Base-by-base conservation (phyloP, 2,329 filamentous ascomycete species). In the Trichoderma atroviride region DNA sequence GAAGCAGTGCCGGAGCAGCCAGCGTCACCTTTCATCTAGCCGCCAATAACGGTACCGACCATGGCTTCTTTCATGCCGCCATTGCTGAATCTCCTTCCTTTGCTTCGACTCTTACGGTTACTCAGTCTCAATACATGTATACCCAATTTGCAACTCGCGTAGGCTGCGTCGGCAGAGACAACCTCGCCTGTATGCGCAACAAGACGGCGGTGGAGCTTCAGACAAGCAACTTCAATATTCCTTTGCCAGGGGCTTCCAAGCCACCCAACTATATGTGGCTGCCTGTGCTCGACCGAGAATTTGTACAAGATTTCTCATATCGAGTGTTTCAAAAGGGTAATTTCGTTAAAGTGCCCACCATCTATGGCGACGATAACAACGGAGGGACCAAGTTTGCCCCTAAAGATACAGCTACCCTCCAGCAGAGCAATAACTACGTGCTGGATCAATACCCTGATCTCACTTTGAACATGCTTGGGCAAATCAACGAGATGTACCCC, bases 1-100 rank as follows among this genome's bases (percentile, higher is more conserved):
- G 92, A 11, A 87, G 85, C 71, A 91, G 88, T 65, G 91, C 91
- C 2, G 91, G 91, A 3, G 91, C 84, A 4, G 87, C 84, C 1
- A 89, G 88, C 4, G 83, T 93, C n/a, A 85, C 83, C 33, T 81
- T 91, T 43, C 88, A 92, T 29, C 82, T 93, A 53, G 87, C 82
- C 0, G 85, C 86, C 0, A 85, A 86, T 67, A 83, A 82, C 2
- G 86, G 85, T 14, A 77, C 78, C 6, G 78, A 86, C 67, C 80
- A 79, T 37, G 78, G 80, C 2, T 78, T 88, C 1, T 88, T 88
- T 75, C 82, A 85, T 62, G 85, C 81, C 0, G 85, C 81, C 0
- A 83, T 83, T 0, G 84, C 82, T 1, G 82, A 86, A 71, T 86
- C 84, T 0, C 81, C 85, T 2, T 87, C 85, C 0, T 87, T 86